These are phyloP conservation scores for Penicillium sp. DNA, from an alignment of 2,329 filamentous ascomycete species.

Conservation along the genomic window DNA sequence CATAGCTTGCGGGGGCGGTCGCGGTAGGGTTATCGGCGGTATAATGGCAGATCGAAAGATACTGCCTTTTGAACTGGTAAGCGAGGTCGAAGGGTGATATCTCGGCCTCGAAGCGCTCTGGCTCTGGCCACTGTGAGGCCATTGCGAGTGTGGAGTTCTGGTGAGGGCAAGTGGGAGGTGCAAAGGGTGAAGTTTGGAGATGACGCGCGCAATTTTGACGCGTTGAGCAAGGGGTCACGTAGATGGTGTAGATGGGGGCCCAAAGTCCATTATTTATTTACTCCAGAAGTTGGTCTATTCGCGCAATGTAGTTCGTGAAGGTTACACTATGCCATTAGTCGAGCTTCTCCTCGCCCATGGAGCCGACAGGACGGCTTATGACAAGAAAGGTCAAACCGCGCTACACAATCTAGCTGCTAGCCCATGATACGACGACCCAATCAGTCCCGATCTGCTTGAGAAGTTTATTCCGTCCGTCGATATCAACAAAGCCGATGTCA, in stretches of 20 bases:
- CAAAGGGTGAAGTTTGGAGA: not conserved
- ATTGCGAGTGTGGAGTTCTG: conserved; percentile 1
- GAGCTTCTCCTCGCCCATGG: not conserved
- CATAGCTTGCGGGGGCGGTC: conserved; percentile 3
- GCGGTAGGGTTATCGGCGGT: conserved; percentile 3
- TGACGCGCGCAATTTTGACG: conserved; percentile 1
- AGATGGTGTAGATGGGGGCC: no score
- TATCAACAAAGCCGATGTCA: conserved; percentile 1
- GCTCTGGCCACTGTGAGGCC: conserved; percentile 11
- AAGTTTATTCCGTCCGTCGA: not conserved
- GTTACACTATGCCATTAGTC: not conserved
- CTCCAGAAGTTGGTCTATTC: no score
- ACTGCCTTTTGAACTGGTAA: conserved; percentile 10
- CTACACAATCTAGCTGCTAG: not conserved
- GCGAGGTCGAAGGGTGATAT: conserved; percentile 4
- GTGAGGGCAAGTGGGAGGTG: not conserved
- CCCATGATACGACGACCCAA: not conserved
- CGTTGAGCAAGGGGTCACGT: conserved; percentile 8
- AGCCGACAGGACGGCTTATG: not conserved
- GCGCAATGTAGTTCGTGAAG: not conserved
- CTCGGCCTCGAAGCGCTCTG: not conserved
- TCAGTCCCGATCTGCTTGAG: conserved; percentile 1
- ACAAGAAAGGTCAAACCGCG: not conserved
- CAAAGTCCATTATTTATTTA: no score
- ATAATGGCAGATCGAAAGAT: conserved; percentile 8